Base-by-base conservation (phyloP, 164 flowering plant genomes). In the Platanus orientalis region DNA sequence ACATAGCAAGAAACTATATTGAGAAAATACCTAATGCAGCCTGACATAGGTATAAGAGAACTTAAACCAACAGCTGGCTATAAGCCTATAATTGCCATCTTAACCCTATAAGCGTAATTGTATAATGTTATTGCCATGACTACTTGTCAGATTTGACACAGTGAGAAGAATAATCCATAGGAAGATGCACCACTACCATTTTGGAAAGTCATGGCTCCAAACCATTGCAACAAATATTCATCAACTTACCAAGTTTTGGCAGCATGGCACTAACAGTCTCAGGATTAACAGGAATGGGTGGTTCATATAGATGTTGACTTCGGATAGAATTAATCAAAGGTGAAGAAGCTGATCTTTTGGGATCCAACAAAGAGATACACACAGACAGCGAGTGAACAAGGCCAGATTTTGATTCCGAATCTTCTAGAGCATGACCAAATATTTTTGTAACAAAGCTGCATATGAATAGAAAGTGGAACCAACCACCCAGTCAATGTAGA, bases 181-280 rank as follows among this genome's bases (percentile, higher is more conserved):
- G 14, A 61, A 7, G 14, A 32, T 6, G 17, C 24, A 52, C 3
- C 1, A 14, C 29, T 51, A 23, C 14, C 1, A 51, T 12, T 51
- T 34, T 24, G 30, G 23, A n/a, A 34, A 13, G 1, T 27, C 21
- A 62, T 32, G 11, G 5, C 4, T 20, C 58, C 10, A n/a, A 49
- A 39, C 58, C 27, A 50, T 5, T n/a, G n/a, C 24, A 65, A 50
- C 0, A 54, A 28, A 30, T 13, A 36, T 17, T 21, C 53, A 34
- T n/a, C 49, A 49, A 74, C 91, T 78, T 61, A 94, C 97, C 90
- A 66, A 94, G 89, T 79, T 83, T 89, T 53, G 91, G 96, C 39
- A 94, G 82, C 97, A 94, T 94, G 48, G 96, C 93, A 73, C 69
- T 71, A 39, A 91, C 78, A 64, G 95, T 91, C 71, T 94, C 97